A percentile compares a stretch with the other conserved stretches of the same genome.
Conservation (phyloP, 2,329 filamentous ascomycete species). For the Hypoxylon sp. region DNA sequence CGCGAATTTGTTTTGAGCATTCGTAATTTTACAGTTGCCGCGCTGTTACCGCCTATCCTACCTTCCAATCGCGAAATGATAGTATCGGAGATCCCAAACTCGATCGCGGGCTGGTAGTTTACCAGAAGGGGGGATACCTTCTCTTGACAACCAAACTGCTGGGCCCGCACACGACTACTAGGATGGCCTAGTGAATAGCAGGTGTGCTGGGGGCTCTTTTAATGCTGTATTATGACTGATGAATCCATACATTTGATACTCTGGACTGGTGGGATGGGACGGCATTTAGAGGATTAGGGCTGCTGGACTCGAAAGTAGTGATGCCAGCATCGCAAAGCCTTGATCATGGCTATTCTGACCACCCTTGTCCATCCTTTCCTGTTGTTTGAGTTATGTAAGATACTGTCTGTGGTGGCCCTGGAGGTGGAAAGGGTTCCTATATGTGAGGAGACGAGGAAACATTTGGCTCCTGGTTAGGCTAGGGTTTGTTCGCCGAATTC, state of each 20-base stretch:
- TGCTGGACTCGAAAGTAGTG: conserved; percentile 20
- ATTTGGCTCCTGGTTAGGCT: background rate
- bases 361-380: background rate
- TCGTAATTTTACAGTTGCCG: background rate
- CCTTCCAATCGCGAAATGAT: background rate
- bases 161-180: conserved; percentile 7
- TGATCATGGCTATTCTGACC: background rate
- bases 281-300: conserved; percentile 18
- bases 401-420: background rate
- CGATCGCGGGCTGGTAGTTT: background rate
- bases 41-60: background rate
- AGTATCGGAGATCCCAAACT: background rate
- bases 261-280: conserved; percentile 15
- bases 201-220: conserved; percentile 19
- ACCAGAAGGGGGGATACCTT: background rate
- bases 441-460: background rate
- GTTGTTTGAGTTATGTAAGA: background rate
- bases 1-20: background rate
- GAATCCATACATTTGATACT: conserved; percentile 36
- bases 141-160: conserved; percentile 2
- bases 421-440: background rate
- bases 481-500: background rate
- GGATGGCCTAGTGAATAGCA: background rate
- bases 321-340: background rate
- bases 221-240: conserved; percentile 47